Evolutionary conservation across 2,329 filamentous ascomycete species (phyloP), one percentile per base, ranked within the genome.

Genomic region (Cercospora canescens): DNA sequence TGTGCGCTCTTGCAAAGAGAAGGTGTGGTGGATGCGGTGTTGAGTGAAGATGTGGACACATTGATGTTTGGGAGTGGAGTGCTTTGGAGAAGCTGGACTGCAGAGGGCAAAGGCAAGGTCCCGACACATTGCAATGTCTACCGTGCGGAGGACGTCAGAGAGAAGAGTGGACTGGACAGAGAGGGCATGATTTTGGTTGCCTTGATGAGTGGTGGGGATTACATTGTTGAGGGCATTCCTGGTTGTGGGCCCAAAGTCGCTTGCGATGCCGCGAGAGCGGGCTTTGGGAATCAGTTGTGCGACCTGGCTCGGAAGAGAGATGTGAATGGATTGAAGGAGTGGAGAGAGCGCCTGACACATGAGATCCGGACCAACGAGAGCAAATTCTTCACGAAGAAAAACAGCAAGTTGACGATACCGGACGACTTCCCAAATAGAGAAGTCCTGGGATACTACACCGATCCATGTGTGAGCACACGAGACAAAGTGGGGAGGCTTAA

Each of bases 161-260:
- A 80, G n/a, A 81, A 63, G 64, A 81, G 78, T 1, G 90, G 90
- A 0, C 81, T 98, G 54, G 92, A 94, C 73, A 85, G 91, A 21
- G 89, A 95, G 69, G 94, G 93, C 0, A 96, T 99, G 94, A 90
- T 98, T 24, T 81, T 99, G 12, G 91, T 98, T 21, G 95, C 95
- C 0, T 82, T 99, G 68, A 93, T 99, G 86, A 97, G 94, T 72
- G 95, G 95, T 6, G 95, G 95, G 6, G 95, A 99, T 78, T 99
- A 99, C 73, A 83, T 94, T 0, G 92, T 94, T 0, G 91, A 93
- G 63, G 95, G 95, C 0, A 90, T 99, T 16, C 89, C 91, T 0
- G 91, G 92, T 4, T 96, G 94, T 72, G 95, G 95, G 1, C 88
- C 93, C 57, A 96, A 94, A 75, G 84, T 94, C 11, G 94, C 95